Conservation (phyloP, 352 stramenopile species). For the Phytopythium montanum region DNA sequence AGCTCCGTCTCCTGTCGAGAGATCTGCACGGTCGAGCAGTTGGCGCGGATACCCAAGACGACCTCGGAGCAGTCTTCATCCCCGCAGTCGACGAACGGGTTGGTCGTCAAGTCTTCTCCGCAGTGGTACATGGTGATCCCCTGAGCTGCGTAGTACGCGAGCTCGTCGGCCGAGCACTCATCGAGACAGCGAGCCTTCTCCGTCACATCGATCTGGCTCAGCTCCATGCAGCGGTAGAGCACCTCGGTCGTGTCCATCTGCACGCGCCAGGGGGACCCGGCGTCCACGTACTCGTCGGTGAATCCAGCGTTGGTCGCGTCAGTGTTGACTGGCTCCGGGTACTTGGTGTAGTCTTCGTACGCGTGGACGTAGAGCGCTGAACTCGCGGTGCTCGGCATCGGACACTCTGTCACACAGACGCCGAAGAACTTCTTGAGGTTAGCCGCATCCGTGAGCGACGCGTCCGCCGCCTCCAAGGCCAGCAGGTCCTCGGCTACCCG, state of each 20-base stretch:
- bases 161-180: conserved; percentile 49
- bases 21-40: conserved; percentile 55
- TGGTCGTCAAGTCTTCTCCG: conserved; percentile 32
- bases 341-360: conserved; percentile 44
- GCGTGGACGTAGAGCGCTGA: conserved; percentile 52
- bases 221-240: conserved; percentile 66
- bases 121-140: conserved; percentile 29
- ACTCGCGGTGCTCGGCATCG: conserved; percentile 33
- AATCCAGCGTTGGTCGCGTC: conserved; percentile 15
- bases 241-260: conserved; percentile 60
- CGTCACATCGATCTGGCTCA: conserved; percentile 44
- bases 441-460: conserved; percentile 16
- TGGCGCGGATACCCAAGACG: conserved; percentile 29
- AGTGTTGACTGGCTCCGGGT: conserved; percentile 35
- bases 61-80: conserved; percentile 42
- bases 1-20: conserved; percentile 38
- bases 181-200: conserved; percentile 53
- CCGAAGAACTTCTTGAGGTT: conserved; percentile 48
- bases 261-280: conserved; percentile 59
- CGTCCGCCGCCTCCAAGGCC: conserved; percentile 14
- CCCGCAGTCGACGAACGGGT: conserved; percentile 53
- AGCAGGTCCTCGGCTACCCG: conserved; percentile 59
- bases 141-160: conserved; percentile 22
- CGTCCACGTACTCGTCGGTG: conserved; percentile 42
- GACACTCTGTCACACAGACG: conserved; percentile 44